phyloP scores from a whole-genome alignment of 1,284 basidiomycete genomes.

The Erythrobasidium hasegawianum region DNA sequence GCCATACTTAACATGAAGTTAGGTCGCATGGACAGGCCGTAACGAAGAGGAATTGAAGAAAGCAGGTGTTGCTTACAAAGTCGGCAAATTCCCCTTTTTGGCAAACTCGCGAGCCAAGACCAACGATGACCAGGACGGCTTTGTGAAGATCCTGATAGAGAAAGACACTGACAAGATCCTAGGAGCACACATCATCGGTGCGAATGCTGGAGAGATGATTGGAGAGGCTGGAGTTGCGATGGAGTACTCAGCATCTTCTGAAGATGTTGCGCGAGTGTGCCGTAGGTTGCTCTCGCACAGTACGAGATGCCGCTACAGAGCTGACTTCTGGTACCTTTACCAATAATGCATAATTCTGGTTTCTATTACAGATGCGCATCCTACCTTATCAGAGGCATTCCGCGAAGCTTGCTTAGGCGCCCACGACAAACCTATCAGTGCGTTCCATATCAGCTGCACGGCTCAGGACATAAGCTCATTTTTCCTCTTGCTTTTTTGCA shows the following conservation, averaged over 20 bases:
- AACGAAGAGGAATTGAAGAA: slow-evolving; percentile 93
- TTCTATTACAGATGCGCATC: slow-evolving; percentile 51
- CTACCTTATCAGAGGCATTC: slow-evolving; percentile 79
- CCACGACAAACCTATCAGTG: slow-evolving; percentile 35
- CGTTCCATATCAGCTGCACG: neutral
- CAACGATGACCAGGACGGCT: slow-evolving; percentile 74
- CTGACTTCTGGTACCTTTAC: too few relatives aligned
- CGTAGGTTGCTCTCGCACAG: slow-evolving; percentile 46
- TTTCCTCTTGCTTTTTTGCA: neutral
- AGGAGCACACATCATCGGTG: slow-evolving; percentile 60
- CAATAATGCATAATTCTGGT: slow-evolving; percentile 1
- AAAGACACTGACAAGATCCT: slow-evolving; percentile 90
- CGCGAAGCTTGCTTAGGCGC: slow-evolving; percentile 67
- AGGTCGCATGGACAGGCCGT: slow-evolving; percentile 98
- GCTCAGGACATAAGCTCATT: too few relatives aligned
- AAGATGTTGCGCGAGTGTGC: slow-evolving; percentile 84
- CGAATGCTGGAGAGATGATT: slow-evolving; percentile 98
- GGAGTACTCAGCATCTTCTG: slow-evolving; percentile 70
- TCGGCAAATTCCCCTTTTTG: slow-evolving; percentile 65
- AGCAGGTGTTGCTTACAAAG: slow-evolving; percentile 80
- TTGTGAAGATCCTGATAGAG: slow-evolving; percentile 87
- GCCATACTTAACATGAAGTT: too few relatives aligned
- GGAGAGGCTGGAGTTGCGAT: slow-evolving; percentile 79
- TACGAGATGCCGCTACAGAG: too few relatives aligned
- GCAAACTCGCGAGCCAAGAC: slow-evolving; percentile 97